Base-by-base conservation (phyloP, 768 basidiomycete genomes). In the Lactarius sp. region DNA sequence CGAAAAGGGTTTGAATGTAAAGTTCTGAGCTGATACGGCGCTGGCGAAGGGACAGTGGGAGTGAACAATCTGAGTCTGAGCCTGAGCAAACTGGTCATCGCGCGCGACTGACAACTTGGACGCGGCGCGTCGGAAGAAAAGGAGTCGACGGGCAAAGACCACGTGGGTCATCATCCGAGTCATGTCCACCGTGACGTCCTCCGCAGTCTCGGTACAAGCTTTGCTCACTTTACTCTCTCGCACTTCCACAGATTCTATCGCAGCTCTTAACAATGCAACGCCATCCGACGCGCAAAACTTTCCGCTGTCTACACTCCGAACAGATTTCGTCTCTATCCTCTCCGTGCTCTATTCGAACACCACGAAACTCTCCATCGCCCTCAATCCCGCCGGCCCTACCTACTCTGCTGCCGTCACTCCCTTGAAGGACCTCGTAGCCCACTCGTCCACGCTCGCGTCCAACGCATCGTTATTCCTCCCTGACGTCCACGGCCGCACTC, bases 291-390 rank as follows among this genome's bases (percentile, higher is more conserved):
- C 69, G 49, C 27, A 58, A 56, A 65, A 67, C 37, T 68, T 68
- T 10, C 71, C 75, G 33, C 72, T 81, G 39, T 31, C 72, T 6
- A 71, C 79, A 60, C 67, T 90, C 52, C 80, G 77, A 66, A 77
- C 78, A 39, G 88, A 90, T 70, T 73, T 86, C 18, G 61, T 83
- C 22, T 80, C 84, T 2, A 73, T 89, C 41, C 77, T 88, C 51
- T 75, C 82, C 5, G 77, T 88, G 65, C 69, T 88, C n/a, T 77
- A 86, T 71, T 72, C 76, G 22, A 74, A 80, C 36, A 75, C 81
- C 5, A 88, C 86, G 20, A 88, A 86, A 69, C 71, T 87, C 31
- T 77, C 88, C 4, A 79, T 90, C 39, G 77, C 81, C 1, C 77
- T 88, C 56, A 88, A 85, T 49, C 84, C 86, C 6, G 72, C 82